Conservation (phyloP, 805 yeast genomes). For the Ogataea polymorpha region DNA sequence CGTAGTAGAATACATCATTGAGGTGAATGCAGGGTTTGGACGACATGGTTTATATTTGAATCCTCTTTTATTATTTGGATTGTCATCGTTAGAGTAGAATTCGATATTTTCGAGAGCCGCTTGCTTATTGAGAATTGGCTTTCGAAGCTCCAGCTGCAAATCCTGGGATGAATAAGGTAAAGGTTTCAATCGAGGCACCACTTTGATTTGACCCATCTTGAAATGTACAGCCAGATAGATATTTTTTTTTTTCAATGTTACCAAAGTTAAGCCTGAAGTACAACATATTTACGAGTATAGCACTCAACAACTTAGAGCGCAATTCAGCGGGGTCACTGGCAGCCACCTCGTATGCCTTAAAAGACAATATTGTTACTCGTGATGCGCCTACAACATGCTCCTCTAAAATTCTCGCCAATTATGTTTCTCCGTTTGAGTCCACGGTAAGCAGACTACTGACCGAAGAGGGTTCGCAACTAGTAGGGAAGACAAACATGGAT, state of each 20-base stretch:
- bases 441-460: constrained; percentile 61
- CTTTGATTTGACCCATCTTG: constrained; percentile 5
- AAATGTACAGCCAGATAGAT: background rate
- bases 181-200: constrained; percentile 33
- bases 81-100: constrained; percentile 61
- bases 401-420: constrained; percentile 58
- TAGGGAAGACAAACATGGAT: constrained; percentile 90
- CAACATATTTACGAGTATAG: constrained; percentile 41
- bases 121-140: constrained; percentile 22
- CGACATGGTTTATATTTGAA: constrained; percentile 78
- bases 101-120: constrained; percentile 8
- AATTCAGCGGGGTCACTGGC: constrained; percentile 20
- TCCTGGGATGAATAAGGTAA: constrained; percentile 33
- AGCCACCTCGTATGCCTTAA: constrained; percentile 48
- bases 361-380: constrained; percentile 76
- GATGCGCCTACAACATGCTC: constrained; percentile 73
- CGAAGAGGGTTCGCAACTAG: constrained; percentile 46
- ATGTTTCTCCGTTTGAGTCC: constrained; percentile 76
- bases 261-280: constrained; percentile 19
- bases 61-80: constrained; percentile 75
- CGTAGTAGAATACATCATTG: constrained; percentile 63
- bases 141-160: constrained; percentile 18
- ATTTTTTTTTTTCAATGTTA: constrained; percentile 4
- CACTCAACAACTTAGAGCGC: constrained; percentile 14
- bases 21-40: constrained; percentile 58